phyloP scores from a whole-genome alignment of 192 early-diverging fungal genomes.

The Oehlia diaphana region DNA sequence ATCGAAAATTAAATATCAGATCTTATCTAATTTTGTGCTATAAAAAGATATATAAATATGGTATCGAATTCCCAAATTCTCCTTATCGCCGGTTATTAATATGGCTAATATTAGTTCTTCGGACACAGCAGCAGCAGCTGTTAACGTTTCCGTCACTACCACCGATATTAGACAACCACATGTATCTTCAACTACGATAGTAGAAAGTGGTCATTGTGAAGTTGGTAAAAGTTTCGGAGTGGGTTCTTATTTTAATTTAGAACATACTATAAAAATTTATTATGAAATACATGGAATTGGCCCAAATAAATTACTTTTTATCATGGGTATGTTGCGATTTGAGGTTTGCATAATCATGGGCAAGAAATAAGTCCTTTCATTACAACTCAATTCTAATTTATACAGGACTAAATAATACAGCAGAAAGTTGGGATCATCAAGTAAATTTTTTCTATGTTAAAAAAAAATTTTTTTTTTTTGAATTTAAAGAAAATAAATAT shows the following conservation, averaged over 20 bases:
- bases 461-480: neutral
- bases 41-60: no score
- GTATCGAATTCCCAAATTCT: no score
- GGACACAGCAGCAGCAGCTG: no score
- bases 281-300: slow-evolving; percentile 79
- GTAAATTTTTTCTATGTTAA: neutral
- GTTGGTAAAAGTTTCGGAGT: slow-evolving; percentile 35
- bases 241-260: slow-evolving; percentile 2
- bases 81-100: no score
- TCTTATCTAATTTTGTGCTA: no score
- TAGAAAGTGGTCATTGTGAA: slow-evolving; percentile 42
- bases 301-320: slow-evolving; percentile 64
- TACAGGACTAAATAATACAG: slow-evolving; percentile 35
- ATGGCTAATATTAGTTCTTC: no score
- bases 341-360: neutral
- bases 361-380: no score
- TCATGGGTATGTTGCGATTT: slow-evolving; percentile 63
- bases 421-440: slow-evolving; percentile 28
- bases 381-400: neutral
- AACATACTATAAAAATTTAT: slow-evolving; percentile 63
- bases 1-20: no score
- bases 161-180: neutral
- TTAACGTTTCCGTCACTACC: neutral
- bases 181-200: neutral
- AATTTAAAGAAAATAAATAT: neutral